Evolutionary conservation across 2,329 filamentous ascomycete species (phyloP), one percentile per base, ranked within the genome.

Genomic region (Phoma sp.): DNA sequence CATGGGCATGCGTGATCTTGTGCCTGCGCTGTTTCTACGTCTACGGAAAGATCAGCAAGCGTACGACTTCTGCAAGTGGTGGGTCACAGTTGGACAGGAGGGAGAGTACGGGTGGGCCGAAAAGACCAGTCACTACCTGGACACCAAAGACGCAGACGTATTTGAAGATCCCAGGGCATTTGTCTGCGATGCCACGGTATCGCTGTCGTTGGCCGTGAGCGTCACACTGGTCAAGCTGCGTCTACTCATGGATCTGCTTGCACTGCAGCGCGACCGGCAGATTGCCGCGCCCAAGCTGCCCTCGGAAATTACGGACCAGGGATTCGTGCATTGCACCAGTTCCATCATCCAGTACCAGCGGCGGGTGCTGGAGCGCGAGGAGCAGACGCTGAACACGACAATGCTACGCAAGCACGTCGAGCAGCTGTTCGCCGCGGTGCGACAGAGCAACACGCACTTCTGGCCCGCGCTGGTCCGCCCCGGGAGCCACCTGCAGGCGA

Each of bases 31-130:
- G 9, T 73, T 78, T 50, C 62, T 85, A 13, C 77, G 81, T 2
- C 72, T 85, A 6, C 75, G 75, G 19, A 71, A 65, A 37, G 82
- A 85, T 51, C 81, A 84, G 61, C 80, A 81, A n/a, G 78, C 75
- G 61, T 82, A 81, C 56, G 77, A 80, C 49, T 79, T 80, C 33
- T 41, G 75, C 61, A 82, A 80, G 65, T 82, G 77, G 80, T 82
- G 72, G 71, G 64, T 57, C 5, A 71, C 64, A 1, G 58, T 57
- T 0, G 68, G 55, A 5, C 31, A 56, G n/a, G 43, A 65, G 2
- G 27, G 43, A 8, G 19, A 70, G 36, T 78, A 79, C 47, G 71
- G 80, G 43, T 77, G 65, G 74, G 62, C 60, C 7, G 65, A 80
- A 49, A 64, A 57, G 21, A 57, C 57, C 2, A 44, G 69, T 13